Base-by-base conservation (phyloP, 106 monocot genomes). In the Allium cepa region DNA sequence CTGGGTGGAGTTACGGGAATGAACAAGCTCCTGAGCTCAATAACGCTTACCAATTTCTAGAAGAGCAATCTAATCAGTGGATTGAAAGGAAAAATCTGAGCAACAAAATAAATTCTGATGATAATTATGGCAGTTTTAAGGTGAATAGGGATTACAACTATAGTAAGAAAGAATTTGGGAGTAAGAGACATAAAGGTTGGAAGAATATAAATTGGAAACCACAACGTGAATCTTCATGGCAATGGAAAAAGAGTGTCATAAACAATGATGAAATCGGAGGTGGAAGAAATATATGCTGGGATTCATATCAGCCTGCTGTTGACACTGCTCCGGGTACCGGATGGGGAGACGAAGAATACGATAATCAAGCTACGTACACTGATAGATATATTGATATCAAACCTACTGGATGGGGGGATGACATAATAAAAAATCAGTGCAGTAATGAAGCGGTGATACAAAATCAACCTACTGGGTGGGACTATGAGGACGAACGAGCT, bases 291-390 rank as follows among this genome's bases (percentile, higher is more conserved):
- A 36, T 36, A 3, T 36, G 36, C 36, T 36, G 36, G 36, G 36
- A 36, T 36, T 36, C 36, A 36, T 36, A 36, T 36, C 36, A 36
- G 36, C 36, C 36, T 1, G 36, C 36, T 36, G 5, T 36, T 36
- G 36, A 36, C 36, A 36, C 36, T 36, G 3, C 36, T 36, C 4
- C 5, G 36, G 36, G 36, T 36, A 36, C 36, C 36, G 36, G 36
- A 36, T 5, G 36, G 36, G 36, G 5, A 36, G 3, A 36, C 11
- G 77, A 77, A 73, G 77, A 52, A 12, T 76, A 67, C 9, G 76
- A 59, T 17, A 27, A 51, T 66, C 65, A 17, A 28, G 59, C 59
- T 36, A 5, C 0, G 5, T 36, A 36, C 52, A 67, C 50, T 53
- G 27, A 50, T 66, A 48, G 53, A 10, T 53, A 11, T 9, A 53